Base-by-base conservation (phyloP, 176 grass and related monocot species). In the Pharus latifolius region DNA sequence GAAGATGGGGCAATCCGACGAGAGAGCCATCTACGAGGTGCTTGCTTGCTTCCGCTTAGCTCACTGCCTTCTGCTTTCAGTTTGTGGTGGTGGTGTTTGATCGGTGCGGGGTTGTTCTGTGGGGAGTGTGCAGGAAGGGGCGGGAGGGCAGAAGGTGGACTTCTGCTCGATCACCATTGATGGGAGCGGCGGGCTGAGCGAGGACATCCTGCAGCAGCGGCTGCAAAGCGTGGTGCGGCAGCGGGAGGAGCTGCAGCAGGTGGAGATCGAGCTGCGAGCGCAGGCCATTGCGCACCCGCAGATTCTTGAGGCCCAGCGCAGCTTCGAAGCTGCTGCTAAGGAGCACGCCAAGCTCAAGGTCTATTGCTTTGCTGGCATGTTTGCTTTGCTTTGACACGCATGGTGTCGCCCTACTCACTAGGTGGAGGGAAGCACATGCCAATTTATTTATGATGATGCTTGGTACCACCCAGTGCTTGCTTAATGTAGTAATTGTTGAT, bases 1-100 rank as follows among this genome's bases (percentile, higher is more conserved):
- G 38, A 88, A 75, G 81, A 42, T 90, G 66, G 89, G 56, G 15
- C 82, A 99, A 31, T 66, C 82, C 42, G 84, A 86, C 12, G 96
- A 91, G 75, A 84, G 79, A 75, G 52, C 70, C 46, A 79, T 99
- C 65, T 91, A 95, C 73, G 60, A 99, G 87, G 96, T 99, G 84
- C 65, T 26, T 56, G 45, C 46, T 18, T 40, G 48, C 59, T 37
- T 32, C 30, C n/a, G n/a, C n/a, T 66, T 49, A 19, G 31, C 24
- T 30, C 22, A 0, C 49, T 15, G 38, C 2, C 50, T 15, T 33
- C 8, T 17, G 55, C 2, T 3, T 3, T 60, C n/a, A 45, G 50
- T 55, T 12, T 52, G 60, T 43, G 5, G 42, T 3, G 55, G 34
- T 23, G n/a, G n/a, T n/a, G n/a, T n/a, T n/a, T n/a, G n/a, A n/a